These are phyloP conservation scores for Vitis hybrid DNA, from an alignment of 177 flowering plant genomes.

Conservation along the genomic window DNA sequence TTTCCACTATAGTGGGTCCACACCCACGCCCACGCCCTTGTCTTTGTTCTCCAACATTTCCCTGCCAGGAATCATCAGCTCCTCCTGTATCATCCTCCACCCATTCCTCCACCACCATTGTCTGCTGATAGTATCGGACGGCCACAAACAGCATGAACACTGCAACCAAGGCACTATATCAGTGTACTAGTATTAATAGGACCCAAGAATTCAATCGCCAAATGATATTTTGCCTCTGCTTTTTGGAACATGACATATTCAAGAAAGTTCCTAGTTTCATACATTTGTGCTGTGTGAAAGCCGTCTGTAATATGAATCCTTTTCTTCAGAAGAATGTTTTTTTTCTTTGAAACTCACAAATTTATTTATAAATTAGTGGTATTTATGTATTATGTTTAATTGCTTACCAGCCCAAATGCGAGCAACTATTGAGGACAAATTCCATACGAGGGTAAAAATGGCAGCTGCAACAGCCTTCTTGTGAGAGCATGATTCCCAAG, in stretches of 20 bases:
- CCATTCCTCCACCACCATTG: conserved; percentile 34
- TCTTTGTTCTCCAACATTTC: conserved; percentile 8
- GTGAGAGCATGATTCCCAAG: conserved; percentile 85
- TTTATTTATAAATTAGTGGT: no score
- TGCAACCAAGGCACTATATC: conserved; percentile 25
- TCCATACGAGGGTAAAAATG: conserved; percentile 75
- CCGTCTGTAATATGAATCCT: no score
- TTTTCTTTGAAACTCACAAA: no score
- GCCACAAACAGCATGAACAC: conserved; percentile 81
- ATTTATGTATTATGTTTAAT: not conserved
- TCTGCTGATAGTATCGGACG: conserved; percentile 69
- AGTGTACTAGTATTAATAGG: not conserved
- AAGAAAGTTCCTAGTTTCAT: no score
- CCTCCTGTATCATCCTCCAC: conserved; percentile 23
- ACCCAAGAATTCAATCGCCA: not conserved
- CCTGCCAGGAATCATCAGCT: conserved; percentile 14
- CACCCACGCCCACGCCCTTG: conserved; percentile 12
- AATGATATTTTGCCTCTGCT: no score
- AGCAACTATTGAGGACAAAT: conserved; percentile 67
- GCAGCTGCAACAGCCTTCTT: conserved; percentile 70
- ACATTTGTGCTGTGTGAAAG: no score
- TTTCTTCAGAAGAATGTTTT: no score
- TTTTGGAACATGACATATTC: no score
- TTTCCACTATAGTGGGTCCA: conserved; percentile 17
- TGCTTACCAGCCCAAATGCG: conserved; percentile 81